Evolutionary conservation across 257 asterid species (phyloP), one percentile per base, ranked within the genome.

Genomic region (Fraxinus anomala): DNA sequence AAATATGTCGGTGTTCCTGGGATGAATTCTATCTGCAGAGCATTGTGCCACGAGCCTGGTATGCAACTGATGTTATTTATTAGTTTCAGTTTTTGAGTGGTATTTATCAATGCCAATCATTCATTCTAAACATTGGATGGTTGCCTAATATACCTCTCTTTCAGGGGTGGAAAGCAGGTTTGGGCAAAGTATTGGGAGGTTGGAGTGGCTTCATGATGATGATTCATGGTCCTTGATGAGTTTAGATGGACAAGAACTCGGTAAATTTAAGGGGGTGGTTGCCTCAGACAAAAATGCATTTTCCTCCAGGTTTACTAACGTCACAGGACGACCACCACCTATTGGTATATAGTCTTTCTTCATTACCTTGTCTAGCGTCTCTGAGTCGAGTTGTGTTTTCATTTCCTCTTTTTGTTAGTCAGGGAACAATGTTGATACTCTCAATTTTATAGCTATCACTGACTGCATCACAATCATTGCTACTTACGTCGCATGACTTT

Each of bases 1-100:
- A 94, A 86, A 84, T 92, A 89, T 84, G 94, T 92, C 42, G 98
- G 97, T 63, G 79, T 92, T 54, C 97, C 98, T 30, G 97, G 97
- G 80, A 94, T 94, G 98, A 94, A 91, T 87, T 89, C 96, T 42
- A 83, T 92, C 78, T 92, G 97, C 89, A 88, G 72, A 85, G 90
- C 97, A 39, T 88, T 92, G 83, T 91, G 91, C 77, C 73, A 59
- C 34, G 97, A 94, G 85, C 87, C 96, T 49, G 98, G 98, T 94
- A 83, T 74, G 88, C 63, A 34, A 37, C 39, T 70, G 44, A 30
- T 77, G 63, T 70, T 19, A 31, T 1, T 70, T 19, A 31, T 1
- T 40, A 31, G 72, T 65, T 82, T 80, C 77, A 39, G 59, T 56
- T 80, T 40, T 33, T 42, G 72, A 34, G n/a, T 31, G 47, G 72